Evolutionary conservation across 345 rosid species (phyloP), one percentile per base, ranked within the genome.

Genomic region (Reutealis trisperma): DNA sequence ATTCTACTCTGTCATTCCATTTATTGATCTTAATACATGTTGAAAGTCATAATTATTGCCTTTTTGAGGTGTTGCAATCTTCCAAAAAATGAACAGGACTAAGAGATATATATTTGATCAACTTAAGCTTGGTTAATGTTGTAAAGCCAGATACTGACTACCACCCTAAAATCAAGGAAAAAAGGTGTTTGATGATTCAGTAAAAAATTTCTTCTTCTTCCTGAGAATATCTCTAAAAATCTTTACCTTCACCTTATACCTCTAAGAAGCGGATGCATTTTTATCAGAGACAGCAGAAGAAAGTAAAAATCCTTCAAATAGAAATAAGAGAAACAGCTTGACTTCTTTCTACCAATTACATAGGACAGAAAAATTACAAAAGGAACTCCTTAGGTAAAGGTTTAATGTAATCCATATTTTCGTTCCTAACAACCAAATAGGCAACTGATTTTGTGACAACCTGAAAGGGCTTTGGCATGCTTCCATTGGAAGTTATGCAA

Each of bases 11-110:
- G 37, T 57, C 7, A 16, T 58, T 77, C 52, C 3, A 1, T 72
- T 75, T 15, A 55, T 44, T 69, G 61, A 74, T 54, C 54, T 67
- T 15, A 57, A 65, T 22, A 41, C 34, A 13, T 58, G 63, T 45
- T 69, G 60, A 11, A 67, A 44, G 19, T 44, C 32, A 22, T 67
- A 42, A 19, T 32, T 55, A 19, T 32, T 55, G 27, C 41, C 65
- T 47, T 45, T 66, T 16, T 41, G 13, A 54, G 21, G 54, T 22
- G 47, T 63, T 25, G 30, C 32, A 27, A 37, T 22, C 7, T n/a
- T 65, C n/a, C 51, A 37, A 65, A 37, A 65, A 21, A 3, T 30
- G 10, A 25, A 63, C 19, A 22, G 13, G 8, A 16, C 27, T 63
- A n/a, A 63, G 13, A 51, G 37, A 21, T 72, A 54, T 71, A 42